A percentile compares a stretch with the other conserved stretches of the same genome.
Evolutionary conservation across 2,329 filamentous ascomycete genomes (phyloP).

Genomic region (Penicillium sp.): DNA sequence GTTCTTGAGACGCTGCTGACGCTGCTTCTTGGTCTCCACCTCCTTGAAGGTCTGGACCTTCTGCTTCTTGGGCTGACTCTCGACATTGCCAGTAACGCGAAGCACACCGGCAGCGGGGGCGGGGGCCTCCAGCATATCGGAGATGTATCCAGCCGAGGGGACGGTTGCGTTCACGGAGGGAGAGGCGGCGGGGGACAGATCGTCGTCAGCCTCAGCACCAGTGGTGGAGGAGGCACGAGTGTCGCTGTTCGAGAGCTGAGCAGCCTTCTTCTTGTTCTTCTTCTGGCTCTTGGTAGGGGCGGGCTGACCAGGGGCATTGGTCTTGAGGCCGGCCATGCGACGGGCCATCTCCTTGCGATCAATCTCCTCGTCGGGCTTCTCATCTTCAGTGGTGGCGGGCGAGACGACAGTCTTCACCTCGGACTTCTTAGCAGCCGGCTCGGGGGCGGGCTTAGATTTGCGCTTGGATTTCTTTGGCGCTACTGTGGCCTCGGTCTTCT

Average conservation of each 20-base stretch:
- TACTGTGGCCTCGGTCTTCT: conserved; percentile 34
- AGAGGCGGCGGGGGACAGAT: conserved; percentile 67
- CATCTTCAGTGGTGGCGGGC: conserved; percentile 27
- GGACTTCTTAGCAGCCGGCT: conserved; percentile 28
- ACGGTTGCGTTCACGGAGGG: conserved; percentile 52
- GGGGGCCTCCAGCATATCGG: conserved; percentile 84
- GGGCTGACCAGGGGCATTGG: conserved; percentile 52
- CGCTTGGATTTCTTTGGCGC: conserved; percentile 43
- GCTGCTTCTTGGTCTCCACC: conserved; percentile 87
- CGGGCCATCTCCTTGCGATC: conserved; percentile 73
- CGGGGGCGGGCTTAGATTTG: conserved; percentile 33
- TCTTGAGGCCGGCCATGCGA: conserved; percentile 65
- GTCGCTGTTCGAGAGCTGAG: conserved; percentile 47
- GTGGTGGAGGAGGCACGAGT: conserved; percentile 66
- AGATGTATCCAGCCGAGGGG: conserved; percentile 61
- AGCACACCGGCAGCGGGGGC: conserved; percentile 68
- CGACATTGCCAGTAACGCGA: conserved; percentile 67
- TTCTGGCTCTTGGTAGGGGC: conserved; percentile 50
- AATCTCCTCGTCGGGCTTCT: conserved; percentile 54
- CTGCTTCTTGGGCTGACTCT: conserved; percentile 57
- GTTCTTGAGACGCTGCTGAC: conserved; percentile 84
- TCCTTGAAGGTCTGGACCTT: conserved; percentile 59
- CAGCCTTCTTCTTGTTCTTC: conserved; percentile 69
- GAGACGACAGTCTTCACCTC: conserved; percentile 33
- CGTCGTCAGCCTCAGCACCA: conserved; percentile 75